Base-by-base conservation (phyloP, 2,329 filamentous ascomycete species). In the Microdochium nivale region DNA sequence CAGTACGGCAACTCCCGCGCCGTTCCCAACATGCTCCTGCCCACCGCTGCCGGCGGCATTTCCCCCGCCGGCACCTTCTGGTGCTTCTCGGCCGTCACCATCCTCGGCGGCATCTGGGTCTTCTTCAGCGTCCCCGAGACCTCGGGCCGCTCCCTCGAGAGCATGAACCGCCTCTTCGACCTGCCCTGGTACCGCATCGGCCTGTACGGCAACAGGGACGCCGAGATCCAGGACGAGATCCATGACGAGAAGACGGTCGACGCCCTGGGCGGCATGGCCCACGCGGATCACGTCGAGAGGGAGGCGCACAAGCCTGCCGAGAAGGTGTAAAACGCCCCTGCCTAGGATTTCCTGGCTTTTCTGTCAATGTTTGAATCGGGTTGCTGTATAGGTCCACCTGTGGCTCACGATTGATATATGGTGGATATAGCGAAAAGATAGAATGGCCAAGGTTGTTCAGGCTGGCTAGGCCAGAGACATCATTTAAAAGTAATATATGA, bases 1-100 rank as follows among this genome's bases (percentile, higher is more conserved):
- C 86, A 90, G 67, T 90, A 88, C 63, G 87, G 86, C 25, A 90
- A 88, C 70, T 78, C 81, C 1, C 83, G 87, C 33, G 86, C 87
- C 0, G 83, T 90, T 0, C 87, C 87, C 1, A 80, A 82, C 57
- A 88, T 90, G 86, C 78, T 91, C 46, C 73, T 90, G 1, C 56
- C 69, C 0, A 54, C 55, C 0, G 19, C 54, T 0, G 32, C 70
- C 1, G 77, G 77, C 2, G 78, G 78, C 1, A 76, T 82, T 54
- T 72, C 66, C 13, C 74, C 76, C 35, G 40, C 77, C 53, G 88
- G 88, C 0, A 90, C 87, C 0, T 91, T 91, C 72, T 84, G 86
- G 78, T 87, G 84, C 70, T 91, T 90, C 66, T 75, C 79, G 0
- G 80, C 76, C 2, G 75, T 90, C 10, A 90, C 87, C 0, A 56